These are phyloP conservation scores for Mortierella alpina DNA, from an alignment of 192 early-diverging fungal genomes.

Conservation along the genomic window DNA sequence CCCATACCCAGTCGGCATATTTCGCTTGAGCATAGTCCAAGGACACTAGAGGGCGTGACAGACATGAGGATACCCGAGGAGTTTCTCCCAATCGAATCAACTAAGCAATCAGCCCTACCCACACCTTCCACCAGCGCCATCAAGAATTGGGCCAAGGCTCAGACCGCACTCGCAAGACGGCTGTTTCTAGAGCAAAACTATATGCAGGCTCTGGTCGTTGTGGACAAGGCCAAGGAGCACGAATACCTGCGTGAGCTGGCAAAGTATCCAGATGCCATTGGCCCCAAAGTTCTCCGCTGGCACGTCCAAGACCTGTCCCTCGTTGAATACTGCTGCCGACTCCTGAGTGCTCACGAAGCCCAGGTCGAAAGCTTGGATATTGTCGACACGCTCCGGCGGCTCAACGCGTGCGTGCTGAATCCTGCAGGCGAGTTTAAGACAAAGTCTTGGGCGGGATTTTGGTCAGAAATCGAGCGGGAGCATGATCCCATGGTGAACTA, in stretches of 20 bases:
- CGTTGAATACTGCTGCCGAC: constrained; percentile 39
- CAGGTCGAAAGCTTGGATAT: constrained; percentile 14
- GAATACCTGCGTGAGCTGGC: constrained; percentile 18
- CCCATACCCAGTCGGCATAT: constrained; percentile 35
- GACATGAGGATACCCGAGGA: constrained; percentile 29
- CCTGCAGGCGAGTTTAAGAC: background rate
- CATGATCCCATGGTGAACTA: constrained; percentile 39
- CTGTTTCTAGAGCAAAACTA: constrained; percentile 41
- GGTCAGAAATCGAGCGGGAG: constrained; percentile 12
- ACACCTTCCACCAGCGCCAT: constrained; percentile 3
- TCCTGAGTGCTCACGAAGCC: constrained; percentile 16
- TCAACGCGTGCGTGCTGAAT: constrained; percentile 21
- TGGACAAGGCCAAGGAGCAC: constrained; percentile 30
- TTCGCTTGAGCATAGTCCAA: constrained; percentile 24
- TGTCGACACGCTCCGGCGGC: constrained; percentile 9
- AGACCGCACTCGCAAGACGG: constrained; percentile 15
- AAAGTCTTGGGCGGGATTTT: background rate
- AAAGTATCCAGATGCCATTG: background rate
- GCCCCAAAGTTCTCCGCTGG: constrained; percentile 1
- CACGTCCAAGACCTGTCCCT: constrained; percentile 35
- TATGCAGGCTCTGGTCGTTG: constrained; percentile 25
- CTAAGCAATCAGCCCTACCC: background rate
- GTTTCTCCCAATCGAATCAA: constrained; percentile 21
- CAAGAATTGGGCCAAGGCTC: constrained; percentile 30
- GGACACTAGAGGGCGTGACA: constrained; percentile 24